Evolutionary conservation across 2,329 filamentous ascomycete genomes (phyloP).

Genomic region (Metarhizium rileyi): DNA sequence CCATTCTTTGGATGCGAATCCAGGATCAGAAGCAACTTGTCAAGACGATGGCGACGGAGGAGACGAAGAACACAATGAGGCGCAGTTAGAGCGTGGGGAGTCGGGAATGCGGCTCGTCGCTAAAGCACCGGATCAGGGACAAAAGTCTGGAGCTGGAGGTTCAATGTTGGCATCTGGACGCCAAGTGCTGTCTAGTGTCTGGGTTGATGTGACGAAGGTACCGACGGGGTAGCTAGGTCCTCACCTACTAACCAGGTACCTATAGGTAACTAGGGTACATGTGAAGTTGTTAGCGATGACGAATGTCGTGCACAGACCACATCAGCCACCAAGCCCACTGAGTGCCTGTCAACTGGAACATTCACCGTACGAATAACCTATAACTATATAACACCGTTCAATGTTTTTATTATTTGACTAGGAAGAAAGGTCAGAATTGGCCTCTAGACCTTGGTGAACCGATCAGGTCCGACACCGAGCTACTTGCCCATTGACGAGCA

Average conservation of each 20-base stretch:
- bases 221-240: too few species aligned
- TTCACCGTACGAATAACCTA: too few species aligned
- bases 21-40: neutral
- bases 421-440: too few species aligned
- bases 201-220: too few species aligned
- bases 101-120: neutral
- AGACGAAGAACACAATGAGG: neutral
- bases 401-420: too few species aligned
- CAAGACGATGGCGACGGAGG: neutral
- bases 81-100: slow-evolving; percentile 1
- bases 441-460: too few species aligned
- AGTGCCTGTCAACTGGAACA: neutral
- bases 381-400: too few species aligned
- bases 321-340: neutral
- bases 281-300: slow-evolving; percentile 6
- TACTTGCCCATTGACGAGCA: too few species aligned
- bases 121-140: neutral
- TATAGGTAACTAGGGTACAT: slow-evolving; percentile 3
- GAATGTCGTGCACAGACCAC: slow-evolving; percentile 13
- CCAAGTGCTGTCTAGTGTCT: too few species aligned
- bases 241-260: neutral
- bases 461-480: too few species aligned
- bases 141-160: neutral
- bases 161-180: neutral
- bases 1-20: slow-evolving; percentile 10